A percentile compares a stretch with the other conserved stretches of the same genome.
These are phyloP conservation scores for Brasilioporus rufonigricans DNA, from an alignment of 768 basidiomycete genomes.

Conservation along the genomic window DNA sequence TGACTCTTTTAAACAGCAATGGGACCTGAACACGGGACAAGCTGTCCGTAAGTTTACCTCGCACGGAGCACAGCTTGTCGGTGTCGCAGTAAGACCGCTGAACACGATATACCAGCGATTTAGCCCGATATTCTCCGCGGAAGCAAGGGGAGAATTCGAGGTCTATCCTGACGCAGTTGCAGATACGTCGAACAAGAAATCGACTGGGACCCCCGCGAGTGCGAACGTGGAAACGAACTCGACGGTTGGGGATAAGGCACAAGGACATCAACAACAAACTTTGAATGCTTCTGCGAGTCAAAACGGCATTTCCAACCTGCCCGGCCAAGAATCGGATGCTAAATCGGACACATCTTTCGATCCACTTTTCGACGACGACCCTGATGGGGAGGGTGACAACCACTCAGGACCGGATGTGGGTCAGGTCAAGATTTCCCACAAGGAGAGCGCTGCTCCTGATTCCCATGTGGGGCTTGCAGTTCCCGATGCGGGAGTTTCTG, in stretches of 20 bases:
- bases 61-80: constrained; percentile 83
- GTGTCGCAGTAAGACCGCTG: constrained; percentile 73
- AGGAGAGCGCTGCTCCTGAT: constrained; percentile 11
- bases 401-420: constrained; percentile 18
- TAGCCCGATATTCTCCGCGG: constrained; percentile 26
- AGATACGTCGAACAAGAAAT: constrained; percentile 8
- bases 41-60: constrained; percentile 71
- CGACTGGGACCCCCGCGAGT: constrained; percentile 15
- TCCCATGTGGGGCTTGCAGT: constrained; percentile 24
- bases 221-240: constrained; percentile 23
- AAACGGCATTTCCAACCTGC: constrained; percentile 22
- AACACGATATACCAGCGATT: constrained; percentile 35
- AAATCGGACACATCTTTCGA: constrained; percentile 83
- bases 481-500: constrained; percentile 26
- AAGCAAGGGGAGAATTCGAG: constrained; percentile 21
- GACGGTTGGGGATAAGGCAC: constrained; percentile 18
- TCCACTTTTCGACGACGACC: constrained; percentile 87
- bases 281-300: constrained; percentile 22
- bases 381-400: constrained; percentile 46
- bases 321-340: constrained; percentile 49
- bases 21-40: constrained; percentile 95
- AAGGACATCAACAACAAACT: constrained; percentile 12
- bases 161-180: constrained; percentile 11
- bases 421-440: constrained; percentile 14
- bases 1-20: constrained; percentile 60